Evolutionary conservation across 768 basidiomycete genomes (phyloP).

Genomic region (Tulasnella sp.): DNA sequence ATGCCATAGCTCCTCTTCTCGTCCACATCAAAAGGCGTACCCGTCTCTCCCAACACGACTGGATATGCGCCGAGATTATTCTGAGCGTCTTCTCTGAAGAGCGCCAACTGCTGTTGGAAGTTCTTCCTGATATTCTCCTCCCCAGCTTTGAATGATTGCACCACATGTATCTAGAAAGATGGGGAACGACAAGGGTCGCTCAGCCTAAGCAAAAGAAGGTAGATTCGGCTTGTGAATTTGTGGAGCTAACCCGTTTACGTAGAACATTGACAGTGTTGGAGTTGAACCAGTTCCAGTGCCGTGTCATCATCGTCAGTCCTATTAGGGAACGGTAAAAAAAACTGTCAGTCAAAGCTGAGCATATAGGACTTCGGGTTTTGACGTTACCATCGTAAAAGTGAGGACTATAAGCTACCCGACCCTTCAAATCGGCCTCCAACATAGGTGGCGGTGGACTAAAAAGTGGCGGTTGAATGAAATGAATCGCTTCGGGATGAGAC

Average conservation of each 20-base stretch:
- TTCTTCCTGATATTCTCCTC: constrained; percentile 68
- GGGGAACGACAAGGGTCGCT: too few species aligned
- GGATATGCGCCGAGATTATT: constrained; percentile 59
- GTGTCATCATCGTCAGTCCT: constrained; percentile 72
- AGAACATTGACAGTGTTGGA: constrained; percentile 90
- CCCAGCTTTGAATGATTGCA: constrained; percentile 64
- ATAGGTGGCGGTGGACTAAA: constrained; percentile 66
- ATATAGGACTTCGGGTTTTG: too few species aligned
- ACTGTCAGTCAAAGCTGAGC: not conserved
- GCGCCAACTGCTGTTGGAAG: constrained; percentile 71
- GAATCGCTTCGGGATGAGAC: constrained; percentile 69
- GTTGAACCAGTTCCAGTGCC: constrained; percentile 93
- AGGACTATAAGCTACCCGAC: constrained; percentile 61
- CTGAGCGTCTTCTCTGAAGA: constrained; percentile 59
- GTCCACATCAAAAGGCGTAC: constrained; percentile 92
- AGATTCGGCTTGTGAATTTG: too few species aligned
- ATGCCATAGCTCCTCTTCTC: constrained; percentile 72
- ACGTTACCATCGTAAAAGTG: constrained; percentile 77
- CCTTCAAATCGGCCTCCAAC: constrained; percentile 41
- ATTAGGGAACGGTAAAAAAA: not conserved
- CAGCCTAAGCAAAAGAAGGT: too few species aligned
- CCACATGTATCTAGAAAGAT: constrained; percentile 2
- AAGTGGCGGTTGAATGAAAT: constrained; percentile 84
- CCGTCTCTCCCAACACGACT: constrained; percentile 91
- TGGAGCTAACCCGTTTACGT: constrained; percentile 27